These are phyloP conservation scores for Colletotrichum siamense DNA, from an alignment of 2,329 filamentous ascomycete species.

Conservation along the genomic window DNA sequence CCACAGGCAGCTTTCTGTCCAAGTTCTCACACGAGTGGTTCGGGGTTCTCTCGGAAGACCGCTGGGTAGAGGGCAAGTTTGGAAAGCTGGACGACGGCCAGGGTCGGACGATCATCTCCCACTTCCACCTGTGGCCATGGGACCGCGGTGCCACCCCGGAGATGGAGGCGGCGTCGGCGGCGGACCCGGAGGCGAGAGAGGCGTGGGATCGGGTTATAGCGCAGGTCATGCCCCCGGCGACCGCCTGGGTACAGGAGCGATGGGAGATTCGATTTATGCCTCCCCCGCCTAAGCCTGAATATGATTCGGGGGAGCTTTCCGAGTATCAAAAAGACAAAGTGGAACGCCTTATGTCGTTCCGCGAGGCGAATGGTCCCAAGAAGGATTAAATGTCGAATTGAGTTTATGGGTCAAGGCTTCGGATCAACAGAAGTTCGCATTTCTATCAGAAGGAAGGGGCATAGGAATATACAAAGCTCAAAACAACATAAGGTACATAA, in stretches of 20 bases:
- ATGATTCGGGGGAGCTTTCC: neutral
- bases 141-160: neutral
- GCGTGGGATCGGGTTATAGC: slow-evolving; percentile 16
- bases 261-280: slow-evolving; percentile 18
- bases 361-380: too few relatives aligned
- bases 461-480: too few relatives aligned
- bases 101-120: slow-evolving; percentile 15
- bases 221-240: slow-evolving; percentile 25
- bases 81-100: neutral
- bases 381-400: too few relatives aligned
- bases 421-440: too few relatives aligned
- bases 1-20: neutral
- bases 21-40: neutral
- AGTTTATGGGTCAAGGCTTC: too few relatives aligned
- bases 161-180: slow-evolving; percentile 16
- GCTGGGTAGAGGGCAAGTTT: slow-evolving; percentile 8
- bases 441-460: too few relatives aligned
- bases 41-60: slow-evolving; percentile 11
- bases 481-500: too few relatives aligned
- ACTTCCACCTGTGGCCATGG: slow-evolving; percentile 12
- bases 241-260: slow-evolving; percentile 25
- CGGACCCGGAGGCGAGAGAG: slow-evolving; percentile 19
- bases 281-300: neutral
- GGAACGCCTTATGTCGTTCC: too few relatives aligned
- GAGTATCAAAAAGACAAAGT: too few relatives aligned